Evolutionary conservation across 805 yeast genomes (phyloP).

Genomic region (Starmerella roubikii): DNA sequence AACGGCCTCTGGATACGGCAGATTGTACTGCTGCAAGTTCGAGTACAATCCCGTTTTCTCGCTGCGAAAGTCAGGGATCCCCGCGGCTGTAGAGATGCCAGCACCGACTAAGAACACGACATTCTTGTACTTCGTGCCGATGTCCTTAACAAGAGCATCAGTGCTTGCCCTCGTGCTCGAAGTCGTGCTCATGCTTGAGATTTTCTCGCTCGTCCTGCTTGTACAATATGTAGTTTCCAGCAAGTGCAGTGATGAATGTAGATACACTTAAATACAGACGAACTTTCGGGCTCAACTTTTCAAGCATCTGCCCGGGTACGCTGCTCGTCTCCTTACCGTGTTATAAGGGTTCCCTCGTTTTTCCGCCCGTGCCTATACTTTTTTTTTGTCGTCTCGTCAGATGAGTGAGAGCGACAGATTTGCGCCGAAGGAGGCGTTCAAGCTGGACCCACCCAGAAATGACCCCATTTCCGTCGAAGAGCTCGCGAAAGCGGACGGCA

Average conservation of each 20-base stretch:
- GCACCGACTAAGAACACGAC: conserved; percentile 53
- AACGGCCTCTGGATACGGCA: conserved; percentile 93
- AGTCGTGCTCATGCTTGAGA: background rate
- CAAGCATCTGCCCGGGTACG: no score
- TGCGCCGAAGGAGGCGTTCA: conserved; percentile 42
- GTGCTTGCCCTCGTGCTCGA: background rate
- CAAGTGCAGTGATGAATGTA: conserved; percentile 17
- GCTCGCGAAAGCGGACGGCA: conserved; percentile 36
- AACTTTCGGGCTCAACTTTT: conserved; percentile 14
- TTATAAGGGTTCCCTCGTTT: no score
- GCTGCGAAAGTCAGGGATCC: conserved; percentile 89
- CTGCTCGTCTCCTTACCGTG: no score
- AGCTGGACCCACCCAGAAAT: conserved; percentile 39
- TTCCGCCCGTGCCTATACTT: no score
- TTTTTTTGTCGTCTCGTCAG: no score
- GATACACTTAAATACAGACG: conserved; percentile 17
- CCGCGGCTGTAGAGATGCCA: conserved; percentile 85
- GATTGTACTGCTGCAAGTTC: conserved; percentile 49
- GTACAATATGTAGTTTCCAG: conserved; percentile 18
- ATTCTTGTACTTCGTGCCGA: conserved; percentile 17
- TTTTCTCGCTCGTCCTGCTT: conserved; percentile 4
- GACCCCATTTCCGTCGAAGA: conserved; percentile 32
- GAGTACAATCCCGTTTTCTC: conserved; percentile 74
- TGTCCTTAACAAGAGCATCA: conserved; percentile 10
- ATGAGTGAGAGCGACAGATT: conserved; percentile 27